Percentiles rank a stretch among this genome's conserved stretches.
Conservation (phyloP, 495 filamentous ascomycete genomes). For the Lepraria neglecta region DNA sequence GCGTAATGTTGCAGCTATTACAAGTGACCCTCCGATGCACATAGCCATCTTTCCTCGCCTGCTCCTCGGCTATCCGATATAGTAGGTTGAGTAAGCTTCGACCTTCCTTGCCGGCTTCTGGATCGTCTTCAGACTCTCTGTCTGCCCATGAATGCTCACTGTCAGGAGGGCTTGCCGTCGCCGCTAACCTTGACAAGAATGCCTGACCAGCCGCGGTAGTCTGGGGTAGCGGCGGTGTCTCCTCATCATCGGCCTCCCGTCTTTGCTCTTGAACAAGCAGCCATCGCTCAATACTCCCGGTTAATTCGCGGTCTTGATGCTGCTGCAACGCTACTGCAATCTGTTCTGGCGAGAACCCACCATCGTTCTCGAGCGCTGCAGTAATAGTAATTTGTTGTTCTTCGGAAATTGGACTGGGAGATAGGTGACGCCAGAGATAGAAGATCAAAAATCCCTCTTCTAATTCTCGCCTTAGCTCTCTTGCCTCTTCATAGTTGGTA, state of each 20-base stretch:
- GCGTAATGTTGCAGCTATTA: slow-evolving; percentile 75
- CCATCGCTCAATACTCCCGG: not conserved
- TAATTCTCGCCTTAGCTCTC: slow-evolving; percentile 46
- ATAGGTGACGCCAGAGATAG: slow-evolving; percentile 45
- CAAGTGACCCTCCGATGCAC: slow-evolving; percentile 92
- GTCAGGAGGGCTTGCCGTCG: not conserved
- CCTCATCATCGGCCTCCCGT: not conserved
- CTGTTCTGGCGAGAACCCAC: not conserved
- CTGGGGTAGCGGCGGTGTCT: not conserved
- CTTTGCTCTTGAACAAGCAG: slow-evolving; percentile 4
- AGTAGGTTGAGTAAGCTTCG: slow-evolving; percentile 67
- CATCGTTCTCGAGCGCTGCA: not conserved
- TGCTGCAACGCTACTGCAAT: not conserved
- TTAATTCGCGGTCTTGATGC: slow-evolving; percentile 3
- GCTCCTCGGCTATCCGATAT: slow-evolving; percentile 77
- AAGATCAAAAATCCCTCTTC: slow-evolving; percentile 46
- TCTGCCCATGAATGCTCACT: slow-evolving; percentile 13
- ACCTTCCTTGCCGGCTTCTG: slow-evolving; percentile 43
- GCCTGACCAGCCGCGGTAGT: not conserved
- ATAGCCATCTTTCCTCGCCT: slow-evolving; percentile 74
- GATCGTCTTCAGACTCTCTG: slow-evolving; percentile 11
- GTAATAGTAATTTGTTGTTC: slow-evolving; percentile 1
- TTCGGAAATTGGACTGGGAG: slow-evolving; percentile 23
- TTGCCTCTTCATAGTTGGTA: slow-evolving; percentile 39
- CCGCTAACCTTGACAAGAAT: not conserved